Evolutionary conservation across 176 grass and related monocot species (phyloP), one percentile per base, ranked within the genome.

Genomic region (Paspalum vaginatum): DNA sequence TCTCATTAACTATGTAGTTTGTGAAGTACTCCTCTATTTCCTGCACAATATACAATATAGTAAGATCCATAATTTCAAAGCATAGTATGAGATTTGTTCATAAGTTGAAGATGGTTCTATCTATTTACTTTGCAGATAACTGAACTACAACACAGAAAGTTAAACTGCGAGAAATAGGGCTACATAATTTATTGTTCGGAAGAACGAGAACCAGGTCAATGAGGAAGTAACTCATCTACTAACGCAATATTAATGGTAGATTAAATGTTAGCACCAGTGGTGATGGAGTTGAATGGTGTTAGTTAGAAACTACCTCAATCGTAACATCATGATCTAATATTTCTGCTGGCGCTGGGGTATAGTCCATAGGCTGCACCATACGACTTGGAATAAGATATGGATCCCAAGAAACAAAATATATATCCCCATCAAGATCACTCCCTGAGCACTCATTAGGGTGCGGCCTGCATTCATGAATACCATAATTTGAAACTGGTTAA

Each of bases 361-460:
- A 98, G 69, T 98, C 90, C 92, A 95, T 95, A 51, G 95, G 92
- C 11, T 37, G 21, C 57, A 70, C 80, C 47, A 76, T 54, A 10
- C 81, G 77, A 79, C 75, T 41, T 75, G 95, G 92, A 63, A 98
- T 86, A 42, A 98, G 92, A 81, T 55, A 2, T 39, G 17, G 37
- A 67, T 98, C 95, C 95, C 95, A 98, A 78, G 81, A 84, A 51
- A 93, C 95, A 69, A 95, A 98, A 82, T 95, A 98, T 83, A 98
- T 87, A 75, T 95, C 95, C 15, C 92, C 95, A 39, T 98, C 95
- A 58, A 98, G 89, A 85, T 98, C 95, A 84, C 95, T 98, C 69
- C 95, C 95, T 32, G 95, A 98, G 87, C 92, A 94, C 61, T 98
- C 95, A 72, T 98, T 94, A 62, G 92, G 89, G 78, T 98, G 95